Evolutionary conservation across 2,329 filamentous ascomycete species (phyloP).

Genomic region (Cladosporium sp.): DNA sequence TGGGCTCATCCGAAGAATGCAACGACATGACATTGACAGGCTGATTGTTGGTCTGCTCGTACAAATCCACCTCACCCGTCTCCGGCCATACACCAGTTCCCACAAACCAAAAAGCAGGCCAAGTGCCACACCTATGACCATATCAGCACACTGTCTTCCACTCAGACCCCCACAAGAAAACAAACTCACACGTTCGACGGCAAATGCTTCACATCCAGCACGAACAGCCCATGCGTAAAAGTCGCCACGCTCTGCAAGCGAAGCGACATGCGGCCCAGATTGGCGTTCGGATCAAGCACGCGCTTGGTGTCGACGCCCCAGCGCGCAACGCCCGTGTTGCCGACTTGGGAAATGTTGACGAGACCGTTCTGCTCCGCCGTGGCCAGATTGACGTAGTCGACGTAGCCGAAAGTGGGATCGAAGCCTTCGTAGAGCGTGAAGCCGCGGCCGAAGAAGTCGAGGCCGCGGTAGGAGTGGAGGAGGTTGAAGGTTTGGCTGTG

Average conservation of each 20-base stretch:
- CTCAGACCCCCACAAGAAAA: constrained; percentile 30
- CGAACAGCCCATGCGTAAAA: constrained; percentile 44
- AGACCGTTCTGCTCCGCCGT: constrained; percentile 29
- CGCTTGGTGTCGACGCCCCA: constrained; percentile 23
- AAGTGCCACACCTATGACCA: constrained; percentile 30
- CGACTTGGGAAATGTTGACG: constrained; percentile 19
- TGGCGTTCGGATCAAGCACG: constrained; percentile 30
- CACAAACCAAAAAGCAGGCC: constrained; percentile 31
- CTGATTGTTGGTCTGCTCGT: constrained; percentile 37
- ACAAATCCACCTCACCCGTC: constrained; percentile 42
- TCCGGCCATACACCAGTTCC: constrained; percentile 40
- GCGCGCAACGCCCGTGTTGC: constrained; percentile 15
- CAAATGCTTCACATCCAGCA: constrained; percentile 48
- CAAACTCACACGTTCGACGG: constrained; percentile 43
- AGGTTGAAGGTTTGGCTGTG: constrained; percentile 23
- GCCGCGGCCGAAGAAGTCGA: constrained; percentile 28
- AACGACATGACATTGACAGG: constrained; percentile 30
- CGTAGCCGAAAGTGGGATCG: constrained; percentile 27
- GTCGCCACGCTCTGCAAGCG: constrained; percentile 42
- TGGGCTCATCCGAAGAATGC: constrained; percentile 33
- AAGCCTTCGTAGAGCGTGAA: constrained; percentile 14
- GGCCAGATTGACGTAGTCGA: constrained; percentile 36
- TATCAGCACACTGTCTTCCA: not conserved
- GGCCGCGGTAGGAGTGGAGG: constrained; percentile 39
- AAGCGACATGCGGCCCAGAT: constrained; percentile 37